These are phyloP conservation scores for Cladorrhinum sp. DNA, from an alignment of 2,329 filamentous ascomycete species.

Conservation along the genomic window DNA sequence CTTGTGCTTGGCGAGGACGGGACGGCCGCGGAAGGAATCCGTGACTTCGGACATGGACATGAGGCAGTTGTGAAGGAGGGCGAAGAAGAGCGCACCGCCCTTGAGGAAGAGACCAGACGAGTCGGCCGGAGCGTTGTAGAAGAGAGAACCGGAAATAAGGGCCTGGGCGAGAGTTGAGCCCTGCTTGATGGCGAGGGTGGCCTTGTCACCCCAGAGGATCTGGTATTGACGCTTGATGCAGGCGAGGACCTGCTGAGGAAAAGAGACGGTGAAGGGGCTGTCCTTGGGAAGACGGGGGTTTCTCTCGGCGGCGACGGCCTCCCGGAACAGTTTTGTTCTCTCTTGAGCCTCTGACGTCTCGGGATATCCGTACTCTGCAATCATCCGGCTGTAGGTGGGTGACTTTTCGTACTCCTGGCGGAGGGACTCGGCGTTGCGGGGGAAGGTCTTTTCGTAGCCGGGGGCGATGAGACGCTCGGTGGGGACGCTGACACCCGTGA, in stretches of 20 bases:
- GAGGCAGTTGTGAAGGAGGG: constrained; percentile 54
- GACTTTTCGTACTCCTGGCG: constrained; percentile 51
- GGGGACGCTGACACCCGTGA: constrained; percentile 64
- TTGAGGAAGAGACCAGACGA: constrained; percentile 63
- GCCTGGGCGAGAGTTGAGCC: constrained; percentile 72
- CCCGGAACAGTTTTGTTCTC: constrained; percentile 52
- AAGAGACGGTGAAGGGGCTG: constrained; percentile 57
- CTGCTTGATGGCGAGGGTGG: constrained; percentile 71
- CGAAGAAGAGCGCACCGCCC: constrained; percentile 48
- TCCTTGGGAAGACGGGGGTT: constrained; percentile 49
- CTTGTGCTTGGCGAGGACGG: constrained; percentile 58
- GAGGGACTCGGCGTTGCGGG: constrained; percentile 45
- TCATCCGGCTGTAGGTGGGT: constrained; percentile 48
- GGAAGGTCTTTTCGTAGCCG: constrained; percentile 40
- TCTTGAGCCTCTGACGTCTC: constrained; percentile 45
- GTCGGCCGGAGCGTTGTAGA: constrained; percentile 61
- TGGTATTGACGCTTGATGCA: constrained; percentile 73
- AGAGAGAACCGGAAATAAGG: constrained; percentile 74
- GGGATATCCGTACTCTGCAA: constrained; percentile 56
- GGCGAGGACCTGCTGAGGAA: constrained; percentile 65
- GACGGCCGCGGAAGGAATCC: constrained; percentile 58
- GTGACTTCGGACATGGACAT: constrained; percentile 71
- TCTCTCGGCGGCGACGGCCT: constrained; percentile 53
- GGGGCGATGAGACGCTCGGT: constrained; percentile 62
- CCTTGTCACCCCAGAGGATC: constrained; percentile 72